phyloP scores from a whole-genome alignment of 768 basidiomycete species.

The Suillus placidus region DNA sequence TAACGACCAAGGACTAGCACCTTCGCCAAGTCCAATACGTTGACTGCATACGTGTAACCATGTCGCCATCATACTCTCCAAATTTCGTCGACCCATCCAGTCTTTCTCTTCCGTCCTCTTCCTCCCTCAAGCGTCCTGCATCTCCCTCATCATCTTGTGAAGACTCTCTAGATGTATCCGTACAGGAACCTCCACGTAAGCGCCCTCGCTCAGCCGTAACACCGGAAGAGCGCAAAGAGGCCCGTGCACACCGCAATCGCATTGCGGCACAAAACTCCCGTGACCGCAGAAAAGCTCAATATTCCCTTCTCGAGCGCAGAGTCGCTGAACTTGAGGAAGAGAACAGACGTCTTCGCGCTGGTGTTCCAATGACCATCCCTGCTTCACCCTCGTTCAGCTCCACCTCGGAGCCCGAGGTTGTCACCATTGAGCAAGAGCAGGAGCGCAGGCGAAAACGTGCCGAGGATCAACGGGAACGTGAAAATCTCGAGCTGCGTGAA shows the following conservation, averaged over 20 bases:
- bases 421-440: constrained; percentile 28
- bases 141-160: constrained; percentile 28
- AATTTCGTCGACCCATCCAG: constrained; percentile 41
- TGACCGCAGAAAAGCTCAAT: constrained; percentile 88
- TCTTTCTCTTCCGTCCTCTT: constrained; percentile 43
- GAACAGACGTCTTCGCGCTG: constrained; percentile 72
- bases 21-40: constrained; percentile 1
- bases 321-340: constrained; percentile 82
- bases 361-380: constrained; percentile 37
- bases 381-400: constrained; percentile 18
- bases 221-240: constrained; percentile 82
- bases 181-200: constrained; percentile 66
- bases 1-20: constrained; percentile 1
- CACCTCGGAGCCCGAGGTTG: constrained; percentile 25
- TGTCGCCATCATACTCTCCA: constrained; percentile 25
- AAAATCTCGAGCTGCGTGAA: constrained; percentile 77
- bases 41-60: constrained; percentile 15
- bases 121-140: constrained; percentile 30
- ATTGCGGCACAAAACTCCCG: constrained; percentile 94
- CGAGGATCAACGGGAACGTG: constrained; percentile 51
- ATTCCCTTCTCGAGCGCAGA: constrained; percentile 62
- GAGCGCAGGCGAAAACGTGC: constrained; percentile 38
- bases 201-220: constrained; percentile 65
- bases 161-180: constrained; percentile 14
- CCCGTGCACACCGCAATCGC: constrained; percentile 87